These are phyloP conservation scores for Vitis labrusca DNA, from an alignment of 164 flowering plant species.

Conservation along the genomic window DNA sequence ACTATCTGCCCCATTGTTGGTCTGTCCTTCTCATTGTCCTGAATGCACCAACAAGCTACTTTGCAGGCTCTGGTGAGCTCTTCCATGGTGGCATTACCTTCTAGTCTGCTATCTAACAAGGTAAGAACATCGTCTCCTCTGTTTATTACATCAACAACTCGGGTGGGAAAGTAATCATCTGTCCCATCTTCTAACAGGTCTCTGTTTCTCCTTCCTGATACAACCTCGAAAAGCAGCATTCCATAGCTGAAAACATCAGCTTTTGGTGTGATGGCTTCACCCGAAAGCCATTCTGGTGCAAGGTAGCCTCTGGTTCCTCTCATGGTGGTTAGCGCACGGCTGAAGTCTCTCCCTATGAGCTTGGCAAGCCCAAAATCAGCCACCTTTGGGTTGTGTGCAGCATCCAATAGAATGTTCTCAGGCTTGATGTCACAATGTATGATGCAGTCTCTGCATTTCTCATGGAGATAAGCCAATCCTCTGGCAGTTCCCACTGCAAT, in stretches of 20 bases:
- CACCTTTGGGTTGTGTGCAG: slow-evolving; percentile 39
- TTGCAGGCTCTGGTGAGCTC: slow-evolving; percentile 36
- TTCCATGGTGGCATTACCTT: slow-evolving; percentile 29
- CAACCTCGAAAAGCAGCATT: slow-evolving; percentile 51
- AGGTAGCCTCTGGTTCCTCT: slow-evolving; percentile 64
- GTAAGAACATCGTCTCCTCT: slow-evolving; percentile 25
- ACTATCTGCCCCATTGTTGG: slow-evolving; percentile 56
- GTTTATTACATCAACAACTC: slow-evolving; percentile 29
- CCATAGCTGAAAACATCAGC: slow-evolving; percentile 65
- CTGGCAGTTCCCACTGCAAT: slow-evolving; percentile 50
- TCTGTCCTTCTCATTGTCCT: slow-evolving; percentile 43
- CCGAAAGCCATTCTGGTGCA: slow-evolving; percentile 63
- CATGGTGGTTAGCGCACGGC: slow-evolving; percentile 55
- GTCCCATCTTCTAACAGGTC: slow-evolving; percentile 26
- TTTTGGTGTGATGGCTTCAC: slow-evolving; percentile 50
- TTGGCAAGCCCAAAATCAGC: slow-evolving; percentile 69
- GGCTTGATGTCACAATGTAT: slow-evolving; percentile 68
- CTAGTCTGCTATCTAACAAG: slow-evolving; percentile 35
- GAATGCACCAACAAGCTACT: slow-evolving; percentile 63
- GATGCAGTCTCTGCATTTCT: slow-evolving; percentile 54
- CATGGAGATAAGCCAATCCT: slow-evolving; percentile 59
- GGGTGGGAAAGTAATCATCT: slow-evolving; percentile 35
- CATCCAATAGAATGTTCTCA: slow-evolving; percentile 54
- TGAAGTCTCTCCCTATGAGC: slow-evolving; percentile 50
- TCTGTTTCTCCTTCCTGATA: slow-evolving; percentile 46